phyloP scores from a whole-genome alignment of 768 basidiomycete species.

The Boletus reticuloceps region DNA sequence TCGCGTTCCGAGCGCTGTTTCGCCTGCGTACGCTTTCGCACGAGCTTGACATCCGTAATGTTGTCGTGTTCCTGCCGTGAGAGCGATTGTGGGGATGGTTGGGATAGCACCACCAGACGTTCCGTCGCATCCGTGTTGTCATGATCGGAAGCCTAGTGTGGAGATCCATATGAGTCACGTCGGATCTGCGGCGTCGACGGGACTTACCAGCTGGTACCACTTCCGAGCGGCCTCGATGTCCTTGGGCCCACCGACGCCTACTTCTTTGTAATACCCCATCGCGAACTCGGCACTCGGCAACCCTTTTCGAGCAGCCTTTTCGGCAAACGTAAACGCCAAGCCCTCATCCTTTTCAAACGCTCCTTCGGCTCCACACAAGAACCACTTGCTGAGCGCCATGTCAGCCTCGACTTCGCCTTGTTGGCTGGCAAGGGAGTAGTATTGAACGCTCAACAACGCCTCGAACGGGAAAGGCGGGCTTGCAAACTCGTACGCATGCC shows the following conservation, averaged over 20 bases:
- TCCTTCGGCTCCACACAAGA: slow-evolving; percentile 79
- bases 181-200: not conserved
- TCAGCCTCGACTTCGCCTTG: slow-evolving; percentile 91
- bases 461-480: slow-evolving; percentile 83
- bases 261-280: slow-evolving; percentile 93
- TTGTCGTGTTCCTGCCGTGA: slow-evolving; percentile 78
- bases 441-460: slow-evolving; percentile 85
- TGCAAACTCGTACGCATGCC: slow-evolving; percentile 91
- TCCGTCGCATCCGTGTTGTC: slow-evolving; percentile 79
- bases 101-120: slow-evolving; percentile 66
- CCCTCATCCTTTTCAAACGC: slow-evolving; percentile 84
- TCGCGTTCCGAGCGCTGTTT: slow-evolving; percentile 48
- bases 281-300: slow-evolving; percentile 88
- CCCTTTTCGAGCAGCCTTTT: slow-evolving; percentile 75
- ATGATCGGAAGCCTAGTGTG: slow-evolving; percentile 54
- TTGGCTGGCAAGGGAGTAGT: slow-evolving; percentile 80
- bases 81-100: slow-evolving; percentile 59
- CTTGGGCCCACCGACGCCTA: slow-evolving; percentile 77
- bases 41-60: slow-evolving; percentile 75
- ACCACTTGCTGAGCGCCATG: slow-evolving; percentile 98
- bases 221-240: slow-evolving; percentile 60
- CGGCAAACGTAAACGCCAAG: slow-evolving; percentile 86
- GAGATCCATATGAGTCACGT: not conserved
- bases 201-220: slow-evolving; percentile 73
- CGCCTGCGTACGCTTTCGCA: slow-evolving; percentile 77